Evolutionary conservation across 1,284 basidiomycete species (phyloP).

Genomic region (Violaceomyces palustris): DNA sequence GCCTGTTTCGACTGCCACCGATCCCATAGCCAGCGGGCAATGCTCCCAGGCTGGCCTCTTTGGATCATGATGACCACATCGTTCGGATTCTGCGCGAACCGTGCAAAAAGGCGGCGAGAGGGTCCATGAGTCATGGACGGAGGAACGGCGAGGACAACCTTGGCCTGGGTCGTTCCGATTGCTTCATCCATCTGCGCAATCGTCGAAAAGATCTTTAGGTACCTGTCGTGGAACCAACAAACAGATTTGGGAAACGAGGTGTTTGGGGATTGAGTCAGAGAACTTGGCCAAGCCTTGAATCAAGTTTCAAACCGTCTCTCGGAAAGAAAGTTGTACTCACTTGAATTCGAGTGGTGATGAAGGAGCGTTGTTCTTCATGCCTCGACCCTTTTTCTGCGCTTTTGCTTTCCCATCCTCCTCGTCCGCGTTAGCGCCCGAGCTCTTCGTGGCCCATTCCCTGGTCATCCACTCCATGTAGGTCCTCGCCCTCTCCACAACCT

Average conservation of each 20-base stretch:
- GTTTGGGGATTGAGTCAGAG: no score
- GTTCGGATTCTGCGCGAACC: constrained; percentile 71
- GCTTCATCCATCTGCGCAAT: constrained; percentile 73
- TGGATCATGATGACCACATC: constrained; percentile 39
- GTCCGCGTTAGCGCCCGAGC: constrained; percentile 22
- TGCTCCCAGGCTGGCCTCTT: constrained; percentile 68
- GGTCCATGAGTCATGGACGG: constrained; percentile 87
- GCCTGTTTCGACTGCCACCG: constrained; percentile 78
- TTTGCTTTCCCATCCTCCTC: constrained; percentile 7
- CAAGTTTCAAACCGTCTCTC: no score
- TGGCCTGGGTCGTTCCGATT: constrained; percentile 69
- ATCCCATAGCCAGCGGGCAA: constrained; percentile 74
- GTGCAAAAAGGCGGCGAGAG: constrained; percentile 75
- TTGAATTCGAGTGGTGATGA: constrained; percentile 41
- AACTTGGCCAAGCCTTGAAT: no score
- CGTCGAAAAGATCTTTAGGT: constrained; percentile 81
- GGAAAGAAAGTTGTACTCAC: background rate
- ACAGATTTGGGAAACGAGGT: no score
- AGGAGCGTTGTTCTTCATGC: constrained; percentile 1
- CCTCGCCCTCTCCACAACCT: constrained; percentile 88
- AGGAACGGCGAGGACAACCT: constrained; percentile 87
- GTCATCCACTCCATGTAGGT: constrained; percentile 99
- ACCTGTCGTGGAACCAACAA: constrained; percentile 58
- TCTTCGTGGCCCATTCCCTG: constrained; percentile 65
- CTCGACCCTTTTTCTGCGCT: background rate